phyloP scores from a whole-genome alignment of 2,329 filamentous ascomycete species.

The Aspergillus ustus region DNA sequence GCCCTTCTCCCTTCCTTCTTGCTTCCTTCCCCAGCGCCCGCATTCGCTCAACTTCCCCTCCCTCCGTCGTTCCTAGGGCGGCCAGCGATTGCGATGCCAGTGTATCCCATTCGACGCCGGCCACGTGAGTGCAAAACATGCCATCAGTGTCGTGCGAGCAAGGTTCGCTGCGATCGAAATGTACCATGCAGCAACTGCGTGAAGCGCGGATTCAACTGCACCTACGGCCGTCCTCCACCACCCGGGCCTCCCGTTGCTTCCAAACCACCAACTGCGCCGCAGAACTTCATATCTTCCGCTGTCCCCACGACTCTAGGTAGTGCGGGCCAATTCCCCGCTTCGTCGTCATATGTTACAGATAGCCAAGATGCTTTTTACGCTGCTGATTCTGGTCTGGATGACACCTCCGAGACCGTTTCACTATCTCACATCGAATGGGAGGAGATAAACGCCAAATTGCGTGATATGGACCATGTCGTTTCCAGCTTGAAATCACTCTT shows the following conservation, averaged over 20 bases:
- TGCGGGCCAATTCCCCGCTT: conserved; percentile 22
- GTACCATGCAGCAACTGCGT: conserved; percentile 47
- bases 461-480: conserved; percentile 40
- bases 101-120: conserved; percentile 42
- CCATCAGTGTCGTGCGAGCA: conserved; percentile 54
- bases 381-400: conserved; percentile 24
- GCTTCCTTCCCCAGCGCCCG: not conserved
- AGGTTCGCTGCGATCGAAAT: conserved; percentile 54
- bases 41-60: not conserved
- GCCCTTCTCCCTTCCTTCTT: not conserved
- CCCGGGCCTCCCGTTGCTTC: conserved; percentile 27
- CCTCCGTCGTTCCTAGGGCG: not conserved
- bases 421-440: conserved; percentile 42
- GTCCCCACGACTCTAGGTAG: conserved; percentile 21
- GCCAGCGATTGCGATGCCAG: conserved; percentile 30
- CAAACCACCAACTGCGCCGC: conserved; percentile 20
- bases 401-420: conserved; percentile 34
- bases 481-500: conserved; percentile 38
- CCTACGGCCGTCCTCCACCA: conserved; percentile 38
- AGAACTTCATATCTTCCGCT: conserved; percentile 19
- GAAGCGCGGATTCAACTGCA: conserved; percentile 46
- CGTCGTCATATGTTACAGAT: conserved; percentile 18
- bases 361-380: conserved; percentile 27
- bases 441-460: conserved; percentile 41
- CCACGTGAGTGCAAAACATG: conserved; percentile 53